Base-by-base conservation (phyloP, 148 eudicot species). In the Bassia scoparia region DNA sequence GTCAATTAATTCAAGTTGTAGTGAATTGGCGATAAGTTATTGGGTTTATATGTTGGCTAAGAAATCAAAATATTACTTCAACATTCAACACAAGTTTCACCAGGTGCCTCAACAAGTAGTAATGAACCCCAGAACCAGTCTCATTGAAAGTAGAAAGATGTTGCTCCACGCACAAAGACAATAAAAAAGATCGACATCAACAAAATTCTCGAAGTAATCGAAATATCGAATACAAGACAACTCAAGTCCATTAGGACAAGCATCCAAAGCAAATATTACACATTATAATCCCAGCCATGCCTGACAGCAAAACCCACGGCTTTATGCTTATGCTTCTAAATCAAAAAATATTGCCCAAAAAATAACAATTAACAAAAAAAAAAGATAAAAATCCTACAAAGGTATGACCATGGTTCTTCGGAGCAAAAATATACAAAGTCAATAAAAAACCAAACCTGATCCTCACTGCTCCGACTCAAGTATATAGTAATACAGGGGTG, bases 361-460 rank as follows among this genome's bases (percentile, higher is more conserved):
- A 43, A 4, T 8, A 24, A 60, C 64, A 68, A 44, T 26, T 41
- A 41, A 41, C 13, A 61, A 41, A 60, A 69, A 61, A 26, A 61
- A 44, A 30, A 30, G 14, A 8, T 17, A 5, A 35, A 70, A 78
- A 72, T 72, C 81, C 53, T 43, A 80, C 64, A 43, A n/a, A n/a
- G 69, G 71, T 78, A 80, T 77, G 70, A 85, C 78, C 83, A 79
- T 60, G 49, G 68, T 64, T 50, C 21, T 37, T 83, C 34, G 74
- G 70, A 59, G 53, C 66, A 81, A 77, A 77, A 87, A 81, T 87
- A 84, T 82, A 89, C 94, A 85, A 59, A 27, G 79, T 80, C 80
- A 35, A 76, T 50, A 23, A 71, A 72, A 79, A 75, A 67, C 56
- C 74, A 77, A 74, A 64, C 52, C 67, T 73, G 78, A 60, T 80